phyloP scores from a whole-genome alignment of 352 stramenopile genomes.

The Phytophthora megakarya region DNA sequence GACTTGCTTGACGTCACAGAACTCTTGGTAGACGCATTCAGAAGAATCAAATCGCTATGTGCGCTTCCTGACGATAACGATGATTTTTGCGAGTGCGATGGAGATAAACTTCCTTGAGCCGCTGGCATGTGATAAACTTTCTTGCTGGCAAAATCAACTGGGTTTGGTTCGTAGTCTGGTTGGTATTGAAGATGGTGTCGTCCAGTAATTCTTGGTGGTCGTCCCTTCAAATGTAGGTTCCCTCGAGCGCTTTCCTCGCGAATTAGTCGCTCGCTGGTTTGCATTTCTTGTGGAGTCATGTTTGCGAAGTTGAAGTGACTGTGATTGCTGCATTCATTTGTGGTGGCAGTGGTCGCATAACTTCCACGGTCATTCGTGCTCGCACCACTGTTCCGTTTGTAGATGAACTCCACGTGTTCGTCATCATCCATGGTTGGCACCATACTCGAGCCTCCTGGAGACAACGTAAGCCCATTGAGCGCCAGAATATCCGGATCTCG shows the following conservation, averaged over 20 bases:
- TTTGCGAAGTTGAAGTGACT: slow-evolving; percentile 36
- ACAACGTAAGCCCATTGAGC: slow-evolving; percentile 45
- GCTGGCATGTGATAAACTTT: slow-evolving; percentile 24
- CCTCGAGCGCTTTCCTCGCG: slow-evolving; percentile 10
- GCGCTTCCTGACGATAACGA: slow-evolving; percentile 29
- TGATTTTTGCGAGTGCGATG: slow-evolving; percentile 21
- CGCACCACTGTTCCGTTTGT: slow-evolving; percentile 10
- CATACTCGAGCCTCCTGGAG: slow-evolving; percentile 23
- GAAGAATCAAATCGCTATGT: slow-evolving; percentile 29
- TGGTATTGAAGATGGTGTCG: slow-evolving; percentile 20
- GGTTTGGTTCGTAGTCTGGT: slow-evolving; percentile 19
- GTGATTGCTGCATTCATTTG: slow-evolving; percentile 40
- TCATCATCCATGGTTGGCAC: slow-evolving; percentile 32
- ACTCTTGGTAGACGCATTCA: slow-evolving; percentile 5
- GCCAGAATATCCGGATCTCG: slow-evolving; percentile 48
- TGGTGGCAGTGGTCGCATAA: slow-evolving; percentile 31
- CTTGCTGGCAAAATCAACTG: slow-evolving; percentile 9
- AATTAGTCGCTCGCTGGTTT: slow-evolving; percentile 21
- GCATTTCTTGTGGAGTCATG: slow-evolving; percentile 31
- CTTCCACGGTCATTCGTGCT: slow-evolving; percentile 17
- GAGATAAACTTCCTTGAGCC: slow-evolving; percentile 13
- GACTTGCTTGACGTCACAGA: slow-evolving; percentile 15
- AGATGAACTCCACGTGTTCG: slow-evolving; percentile 12
- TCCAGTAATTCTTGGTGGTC: slow-evolving; percentile 6
- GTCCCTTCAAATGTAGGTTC: slow-evolving; percentile 7